Evolutionary conservation across 805 yeast species (phyloP), one percentile per base, ranked within the genome.

Genomic region (Nakazawaea ishiwadae): DNA sequence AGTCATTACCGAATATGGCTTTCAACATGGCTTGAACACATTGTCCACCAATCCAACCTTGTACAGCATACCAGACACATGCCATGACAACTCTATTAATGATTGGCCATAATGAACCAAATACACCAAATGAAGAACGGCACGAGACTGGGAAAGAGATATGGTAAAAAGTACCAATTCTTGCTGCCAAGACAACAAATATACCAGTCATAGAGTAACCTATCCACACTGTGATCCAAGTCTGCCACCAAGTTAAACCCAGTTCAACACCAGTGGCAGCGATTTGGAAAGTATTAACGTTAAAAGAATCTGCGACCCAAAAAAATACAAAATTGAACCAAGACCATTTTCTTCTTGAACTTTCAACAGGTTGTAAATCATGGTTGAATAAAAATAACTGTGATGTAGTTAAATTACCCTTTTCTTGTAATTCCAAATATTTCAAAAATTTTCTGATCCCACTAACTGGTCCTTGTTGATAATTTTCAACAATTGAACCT

Each of bases 221-320:
- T 14, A 88, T 48, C 93, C 95, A 86, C 19, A 88, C 93, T 1
- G 93, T 76, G 29, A 88, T 63, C 95, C 96, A 88, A 10, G 84
- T 79, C 56, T 81, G 89, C 95, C 95, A 88, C 95, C 96, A 87
- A 14, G 81, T 75, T 62, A 88, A 65, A 9, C 93, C 93, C 17
- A 79, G 77, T 40, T 71, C 68, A 44, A 84, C 81, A 52, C 95
- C 95, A 0, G 95, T 84, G 7, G 91, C 80, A 2, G 95, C 96
- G 51, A 88, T 86, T 66, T 84, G 89, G 88, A 91, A 87, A 5
- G 96, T 86, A 59, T 85, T 87, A 56, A 88, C 79, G 62, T 88
- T 88, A 66, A 88, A 85, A 24, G 95, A 80, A 58, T 88, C 96
- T 0, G 96, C 88, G 44, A 88, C 60, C 96, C 96, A 88, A 52